Evolutionary conservation across 2,329 filamentous ascomycete species (phyloP).

Genomic region (Lachnellula hyalina): DNA sequence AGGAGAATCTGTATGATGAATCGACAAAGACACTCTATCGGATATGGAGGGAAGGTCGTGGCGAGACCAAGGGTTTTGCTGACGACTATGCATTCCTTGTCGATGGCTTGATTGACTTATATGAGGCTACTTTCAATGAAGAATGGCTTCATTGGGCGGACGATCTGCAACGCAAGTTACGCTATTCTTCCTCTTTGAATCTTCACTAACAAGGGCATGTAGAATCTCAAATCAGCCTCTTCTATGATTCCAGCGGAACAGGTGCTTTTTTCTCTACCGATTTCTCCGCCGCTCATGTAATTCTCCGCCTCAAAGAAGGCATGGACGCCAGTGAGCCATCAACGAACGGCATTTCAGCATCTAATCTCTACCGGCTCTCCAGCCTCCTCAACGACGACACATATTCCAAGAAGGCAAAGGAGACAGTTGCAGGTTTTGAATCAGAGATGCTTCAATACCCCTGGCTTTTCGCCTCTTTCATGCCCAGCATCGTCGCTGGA

Average conservation of each 20-base stretch:
- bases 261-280: slow-evolving; percentile 69
- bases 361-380: slow-evolving; percentile 79
- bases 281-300: slow-evolving; percentile 57
- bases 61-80: slow-evolving; percentile 69
- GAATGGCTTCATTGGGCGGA: slow-evolving; percentile 76
- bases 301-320: slow-evolving; percentile 87
- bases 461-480: slow-evolving; percentile 79
- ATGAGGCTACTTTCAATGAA: slow-evolving; percentile 75
- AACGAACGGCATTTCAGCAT: slow-evolving; percentile 79
- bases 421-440: slow-evolving; percentile 81
- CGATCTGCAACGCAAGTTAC: slow-evolving; percentile 61
- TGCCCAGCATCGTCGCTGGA: slow-evolving; percentile 69
- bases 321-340: slow-evolving; percentile 92
- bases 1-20: slow-evolving; percentile 65
- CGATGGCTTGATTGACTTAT: slow-evolving; percentile 75
- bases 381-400: slow-evolving; percentile 60
- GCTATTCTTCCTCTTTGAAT: not conserved
- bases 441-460: slow-evolving; percentile 90
- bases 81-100: slow-evolving; percentile 94
- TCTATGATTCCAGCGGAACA: slow-evolving; percentile 58
- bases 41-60: slow-evolving; percentile 63
- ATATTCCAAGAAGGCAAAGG: slow-evolving; percentile 60
- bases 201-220: slow-evolving; percentile 15
- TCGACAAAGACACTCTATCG: slow-evolving; percentile 60
- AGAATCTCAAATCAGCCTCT: slow-evolving; percentile 69